Conservation (phyloP, 2,329 filamentous ascomycete species). For the Clonostachys rosea region DNA sequence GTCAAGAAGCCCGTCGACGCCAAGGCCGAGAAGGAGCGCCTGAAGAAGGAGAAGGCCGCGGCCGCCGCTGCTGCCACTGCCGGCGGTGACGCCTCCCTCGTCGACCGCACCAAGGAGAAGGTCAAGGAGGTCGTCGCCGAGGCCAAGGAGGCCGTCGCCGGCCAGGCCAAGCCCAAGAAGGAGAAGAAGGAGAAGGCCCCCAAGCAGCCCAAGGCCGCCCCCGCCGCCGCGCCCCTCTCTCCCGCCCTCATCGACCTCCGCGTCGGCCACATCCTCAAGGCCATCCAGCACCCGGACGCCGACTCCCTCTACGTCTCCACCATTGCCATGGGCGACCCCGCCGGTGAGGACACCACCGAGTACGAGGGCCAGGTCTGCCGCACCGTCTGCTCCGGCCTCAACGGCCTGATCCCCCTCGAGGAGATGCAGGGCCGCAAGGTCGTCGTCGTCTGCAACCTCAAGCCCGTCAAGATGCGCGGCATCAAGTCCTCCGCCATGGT, state of each 20-base stretch:
- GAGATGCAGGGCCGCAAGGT: slow-evolving; percentile 98
- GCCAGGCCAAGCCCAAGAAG: slow-evolving; percentile 54
- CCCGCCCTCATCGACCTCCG: slow-evolving; percentile 89
- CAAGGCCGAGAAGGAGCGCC: slow-evolving; percentile 92
- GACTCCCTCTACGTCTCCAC: slow-evolving; percentile 95
- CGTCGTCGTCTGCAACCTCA: slow-evolving; percentile 93
- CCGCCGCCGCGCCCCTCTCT: slow-evolving; percentile 71
- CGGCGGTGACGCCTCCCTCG: slow-evolving; percentile 41
- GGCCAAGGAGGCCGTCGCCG: slow-evolving; percentile 31
- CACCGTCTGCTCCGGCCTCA: slow-evolving; percentile 95
- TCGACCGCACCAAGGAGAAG: slow-evolving; percentile 58
- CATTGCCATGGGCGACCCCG: slow-evolving; percentile 86
- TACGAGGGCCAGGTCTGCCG: slow-evolving; percentile 88
- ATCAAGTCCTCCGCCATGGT: slow-evolving; percentile 81
- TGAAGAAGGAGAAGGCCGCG: slow-evolving; percentile 92
- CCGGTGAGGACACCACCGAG: slow-evolving; percentile 85
- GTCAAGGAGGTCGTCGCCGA: slow-evolving; percentile 50
- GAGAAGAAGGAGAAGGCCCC: slow-evolving; percentile 88
- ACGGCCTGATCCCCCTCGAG: slow-evolving; percentile 85
- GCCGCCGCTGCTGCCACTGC: slow-evolving; percentile 51
- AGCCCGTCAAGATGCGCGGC: slow-evolving; percentile 98
- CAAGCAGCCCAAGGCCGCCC: slow-evolving; percentile 64
- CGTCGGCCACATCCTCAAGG: slow-evolving; percentile 96
- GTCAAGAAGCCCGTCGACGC: slow-evolving; percentile 85
- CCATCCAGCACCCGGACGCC: slow-evolving; percentile 91